These are phyloP conservation scores for Sporothrix brasiliensis DNA, from an alignment of 2,329 filamentous ascomycete species.

Conservation along the genomic window DNA sequence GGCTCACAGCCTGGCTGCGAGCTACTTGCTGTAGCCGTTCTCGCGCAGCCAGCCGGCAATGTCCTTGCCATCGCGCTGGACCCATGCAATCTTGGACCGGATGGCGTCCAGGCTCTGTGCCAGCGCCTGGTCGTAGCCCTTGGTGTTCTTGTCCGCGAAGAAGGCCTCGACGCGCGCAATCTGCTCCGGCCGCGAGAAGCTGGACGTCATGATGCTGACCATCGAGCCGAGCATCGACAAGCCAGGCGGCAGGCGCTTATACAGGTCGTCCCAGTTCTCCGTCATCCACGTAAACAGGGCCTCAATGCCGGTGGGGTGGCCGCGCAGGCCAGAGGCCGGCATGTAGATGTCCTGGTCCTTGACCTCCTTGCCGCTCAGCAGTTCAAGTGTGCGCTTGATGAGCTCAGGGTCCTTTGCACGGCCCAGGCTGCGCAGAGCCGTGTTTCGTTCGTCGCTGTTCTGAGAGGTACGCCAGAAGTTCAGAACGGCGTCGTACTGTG, in stretches of 20 bases:
- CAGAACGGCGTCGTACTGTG: slow-evolving; percentile 72
- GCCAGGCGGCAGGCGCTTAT: slow-evolving; percentile 80
- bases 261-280: slow-evolving; percentile 83
- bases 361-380: slow-evolving; percentile 78
- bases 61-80: slow-evolving; percentile 74
- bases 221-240: slow-evolving; percentile 84
- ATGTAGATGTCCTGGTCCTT: slow-evolving; percentile 96
- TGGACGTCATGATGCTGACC: slow-evolving; percentile 77
- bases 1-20: slow-evolving; percentile 21
- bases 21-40: slow-evolving; percentile 41
- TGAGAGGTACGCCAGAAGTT: slow-evolving; percentile 74
- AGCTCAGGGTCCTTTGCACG: slow-evolving; percentile 76
- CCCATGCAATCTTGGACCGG: slow-evolving; percentile 80
- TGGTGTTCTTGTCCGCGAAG: slow-evolving; percentile 80
- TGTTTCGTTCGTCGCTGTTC: slow-evolving; percentile 88
- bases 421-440: slow-evolving; percentile 80
- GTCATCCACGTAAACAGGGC: slow-evolving; percentile 83
- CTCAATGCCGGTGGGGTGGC: slow-evolving; percentile 74
- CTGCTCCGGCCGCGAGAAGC: slow-evolving; percentile 78
- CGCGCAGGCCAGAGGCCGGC: slow-evolving; percentile 76
- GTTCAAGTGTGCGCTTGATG: slow-evolving; percentile 75
- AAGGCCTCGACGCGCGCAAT: slow-evolving; percentile 75
- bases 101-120: slow-evolving; percentile 89
- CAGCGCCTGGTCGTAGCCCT: slow-evolving; percentile 80
- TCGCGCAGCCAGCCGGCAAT: slow-evolving; percentile 53